Evolutionary conservation across 208 protist species (phyloP), one percentile per base, ranked within the genome.

Genomic region (Trypanosoma lewisi): DNA sequence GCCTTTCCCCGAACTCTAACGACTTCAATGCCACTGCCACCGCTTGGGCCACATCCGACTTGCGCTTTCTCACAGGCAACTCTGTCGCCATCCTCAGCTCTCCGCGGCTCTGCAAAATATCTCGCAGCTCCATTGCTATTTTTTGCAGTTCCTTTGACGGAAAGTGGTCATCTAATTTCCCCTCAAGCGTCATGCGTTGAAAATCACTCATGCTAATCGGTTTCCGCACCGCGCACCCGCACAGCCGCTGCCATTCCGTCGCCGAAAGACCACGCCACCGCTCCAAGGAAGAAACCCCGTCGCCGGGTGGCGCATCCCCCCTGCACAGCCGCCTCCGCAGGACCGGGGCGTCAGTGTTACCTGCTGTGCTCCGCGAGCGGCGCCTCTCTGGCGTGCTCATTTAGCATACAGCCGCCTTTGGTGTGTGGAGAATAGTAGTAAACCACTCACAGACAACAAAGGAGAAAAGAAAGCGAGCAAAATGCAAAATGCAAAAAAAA

Each of bases 101-200:
- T 0, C 88, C 88, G 61, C 83, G 82, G 50, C 84, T 82, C n/a
- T 70, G 60, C 34, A 94, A 53, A 34, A 91, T 73, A 56, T 78
- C 78, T 1, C 83, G 77, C 45, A 94, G 58, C 63, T 90, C 84
- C 51, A 76, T 68, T 58, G 78, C 71, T 17, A 94, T 73, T 55
- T 89, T 89, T 63, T 87, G 77, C 11, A 94, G 37, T 41, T 90
- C 88, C 45, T 78, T 82, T 1, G 75, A 75, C 2, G 74, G 73
- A 55, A 82, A 89, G 30, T 72, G 49, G 17, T 87, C 71, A 31
- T 87, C 69, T 42, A 91, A 41, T 2, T 34, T 73, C 4, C 88
- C 88, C 0, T 72, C 51, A 33, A 63, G n/a, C 23, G 83, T 23
- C 14, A 66, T 50, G 21, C 30, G 54, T 55, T 85, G 69, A 66